These are phyloP conservation scores for Sonneratia caseolaris DNA, from an alignment of 345 rosid species.

Conservation along the genomic window DNA sequence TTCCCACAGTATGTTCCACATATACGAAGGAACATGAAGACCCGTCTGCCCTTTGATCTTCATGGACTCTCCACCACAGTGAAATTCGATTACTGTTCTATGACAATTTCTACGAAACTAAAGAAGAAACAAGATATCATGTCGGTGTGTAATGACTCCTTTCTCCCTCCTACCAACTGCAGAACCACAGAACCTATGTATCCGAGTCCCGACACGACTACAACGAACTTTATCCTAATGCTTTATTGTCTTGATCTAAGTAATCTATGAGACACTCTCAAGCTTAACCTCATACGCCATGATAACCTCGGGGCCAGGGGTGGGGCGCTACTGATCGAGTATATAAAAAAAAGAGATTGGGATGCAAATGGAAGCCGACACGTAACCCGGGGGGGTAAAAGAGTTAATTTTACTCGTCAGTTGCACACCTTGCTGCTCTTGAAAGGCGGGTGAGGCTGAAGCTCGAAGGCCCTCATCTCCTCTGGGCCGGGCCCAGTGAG, in stretches of 20 bases:
- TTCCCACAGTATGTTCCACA: not conserved
- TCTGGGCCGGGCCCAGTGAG: conserved; percentile 47
- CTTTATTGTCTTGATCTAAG: not conserved
- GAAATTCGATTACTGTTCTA: not conserved
- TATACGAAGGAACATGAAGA: not conserved
- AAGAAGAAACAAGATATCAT: not conserved
- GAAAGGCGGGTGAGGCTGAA: conserved; percentile 30
- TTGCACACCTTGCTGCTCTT: conserved; percentile 71
- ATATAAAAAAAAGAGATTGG: not conserved
- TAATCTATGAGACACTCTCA: not conserved
- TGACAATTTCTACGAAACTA: not conserved
- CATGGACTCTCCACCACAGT: not conserved
- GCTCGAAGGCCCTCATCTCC: conserved; percentile 26
- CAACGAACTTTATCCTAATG: not conserved
- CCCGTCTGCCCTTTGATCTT: conserved; percentile 9
- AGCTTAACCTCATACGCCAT: too few species aligned
- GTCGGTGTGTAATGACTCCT: not conserved
- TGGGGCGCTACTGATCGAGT: not conserved
- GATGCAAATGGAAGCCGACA: not conserved
- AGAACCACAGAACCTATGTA: not conserved
- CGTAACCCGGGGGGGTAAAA: not conserved
- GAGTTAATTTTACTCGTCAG: conserved; percentile 10
- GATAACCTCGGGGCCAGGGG: too few species aligned
- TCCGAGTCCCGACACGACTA: not conserved
- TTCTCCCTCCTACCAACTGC: not conserved